These are phyloP conservation scores for Polyrhizophydium stewartii DNA, from an alignment of 371 early-diverging fungal genomes.

Conservation along the genomic window DNA sequence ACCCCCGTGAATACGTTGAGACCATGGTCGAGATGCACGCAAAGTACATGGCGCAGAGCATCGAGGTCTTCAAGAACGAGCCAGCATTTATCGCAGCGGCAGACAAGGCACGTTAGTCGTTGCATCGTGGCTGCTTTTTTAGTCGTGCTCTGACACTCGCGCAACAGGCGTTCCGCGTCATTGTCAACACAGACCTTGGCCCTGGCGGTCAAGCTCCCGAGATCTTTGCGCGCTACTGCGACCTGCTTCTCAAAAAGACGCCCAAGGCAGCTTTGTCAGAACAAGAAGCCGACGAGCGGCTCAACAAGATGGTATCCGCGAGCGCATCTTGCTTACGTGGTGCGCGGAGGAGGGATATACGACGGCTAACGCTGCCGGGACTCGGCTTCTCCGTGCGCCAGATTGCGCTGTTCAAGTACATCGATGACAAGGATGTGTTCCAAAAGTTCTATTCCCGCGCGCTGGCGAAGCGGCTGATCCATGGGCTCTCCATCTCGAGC, in stretches of 20 bases:
- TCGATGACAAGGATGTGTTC: constrained; percentile 93
- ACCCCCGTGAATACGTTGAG: constrained; percentile 49
- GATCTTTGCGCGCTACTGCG: constrained; percentile 76
- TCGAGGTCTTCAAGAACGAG: constrained; percentile 62
- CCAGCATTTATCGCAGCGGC: constrained; percentile 72
- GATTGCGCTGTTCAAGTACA: constrained; percentile 83
- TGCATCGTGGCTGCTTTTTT: background rate
- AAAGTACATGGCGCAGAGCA: constrained; percentile 58
- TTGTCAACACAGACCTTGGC: constrained; percentile 63
- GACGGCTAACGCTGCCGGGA: background rate
- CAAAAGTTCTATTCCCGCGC: constrained; percentile 89
- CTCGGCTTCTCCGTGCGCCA: constrained; percentile 6
- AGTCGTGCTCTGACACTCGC: background rate
- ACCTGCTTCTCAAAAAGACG: constrained; percentile 67
- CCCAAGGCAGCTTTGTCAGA: constrained; percentile 40
- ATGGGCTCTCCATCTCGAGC: constrained; percentile 70
- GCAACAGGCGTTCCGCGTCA: constrained; percentile 64
- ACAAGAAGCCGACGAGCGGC: constrained; percentile 53
- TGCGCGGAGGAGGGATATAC: background rate
- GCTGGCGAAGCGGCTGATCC: constrained; percentile 84
- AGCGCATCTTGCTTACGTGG: background rate
- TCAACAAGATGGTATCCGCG: constrained; percentile 33
- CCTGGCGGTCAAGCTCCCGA: constrained; percentile 63
- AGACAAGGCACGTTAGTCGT: constrained; percentile 57
- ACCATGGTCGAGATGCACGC: constrained; percentile 55